Base-by-base conservation (phyloP, 2,329 filamentous ascomycete genomes). In the Beauveria sp. region DNA sequence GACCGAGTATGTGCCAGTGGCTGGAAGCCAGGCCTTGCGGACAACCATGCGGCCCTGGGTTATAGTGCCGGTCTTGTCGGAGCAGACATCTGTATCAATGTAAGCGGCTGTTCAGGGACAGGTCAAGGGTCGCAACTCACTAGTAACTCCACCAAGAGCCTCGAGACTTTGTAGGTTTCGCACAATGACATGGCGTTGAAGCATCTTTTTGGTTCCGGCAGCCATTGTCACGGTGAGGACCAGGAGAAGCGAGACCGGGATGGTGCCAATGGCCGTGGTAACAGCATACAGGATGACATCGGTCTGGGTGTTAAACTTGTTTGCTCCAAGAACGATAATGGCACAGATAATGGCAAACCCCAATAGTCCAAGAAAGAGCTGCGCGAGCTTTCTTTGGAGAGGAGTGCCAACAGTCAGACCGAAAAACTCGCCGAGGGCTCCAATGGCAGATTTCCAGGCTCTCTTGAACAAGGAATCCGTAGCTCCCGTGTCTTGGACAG, bases 331-430 rank as follows among this genome's bases (percentile, higher is more conserved):
- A 9, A 77, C 74, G 40, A 77, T 73, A 42, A 76, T 71, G 12
- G 73, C 73, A 22, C 74, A 72, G 10, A 78, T 59, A 47, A 76
- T 66, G 26, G 74, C 86, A 60, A 87, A 79, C 46, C 76, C 80
- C 67, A 89, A 88, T 2, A 90, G 80, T 3, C 83, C 73, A 26
- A 88, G 79, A 45, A 87, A 87, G 55, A 90, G 81, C 68, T 86
- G 85, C 66, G 83, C 85, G 55, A 90, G 75, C 68, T 86, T 88
- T 63, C 83, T 82, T 69, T 89, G 86, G 43, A 90, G 75, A 1
- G 87, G 87, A 4, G 87, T 90, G 26, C 87, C 87, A n/a, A 84
- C 70, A 1, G 66, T 71, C 22, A 77, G 66, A 8, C 75, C 80
- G 34, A 83, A 78, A 64, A 82, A 79, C 56, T 75, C 70, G 5